Base-by-base conservation (phyloP, 1,284 basidiomycete genomes). In the Trichosporon coremiiforme region DNA sequence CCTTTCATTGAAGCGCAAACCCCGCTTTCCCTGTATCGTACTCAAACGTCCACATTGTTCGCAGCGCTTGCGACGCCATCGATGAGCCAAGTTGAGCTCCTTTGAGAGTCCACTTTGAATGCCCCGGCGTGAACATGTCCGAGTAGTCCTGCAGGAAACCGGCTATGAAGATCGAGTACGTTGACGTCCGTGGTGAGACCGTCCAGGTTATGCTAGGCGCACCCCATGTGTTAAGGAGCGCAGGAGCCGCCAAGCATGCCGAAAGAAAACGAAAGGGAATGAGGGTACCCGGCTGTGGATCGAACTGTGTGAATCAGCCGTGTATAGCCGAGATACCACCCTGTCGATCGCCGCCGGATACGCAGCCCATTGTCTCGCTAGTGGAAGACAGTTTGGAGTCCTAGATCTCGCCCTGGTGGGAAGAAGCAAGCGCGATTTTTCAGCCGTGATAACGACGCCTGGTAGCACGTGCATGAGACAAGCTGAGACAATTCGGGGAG, bases 281-380 rank as follows among this genome's bases (percentile, higher is more conserved):
- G 50, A 12, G 17, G 17, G 50, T 20, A 2, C 50, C 9, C 50
- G 50, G 50, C 25, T 20, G 20, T 25, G 20, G 20, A 7, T 22
- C 47, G 20, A 53, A 25, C 50, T 6, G 33, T 6, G 33, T 9
- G 25, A 20, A 10, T 53, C 20, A 20, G 20, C 50, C 50, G 50
- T 53, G n/a, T 53, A 53, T 53, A 53, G 22, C 50, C 50, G 50
- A 53, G 50, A 53, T 53, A 53, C 20, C 20, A 22, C 10, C 41
- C 41, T 17, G 41, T 12, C 41, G 17, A 4, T n/a, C 17, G 41
- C 41, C 4, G 38, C 7, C 15, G 38, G 38, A 17, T 4, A 6
- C 41, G 17, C 8, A 35, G 25, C 25, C 25, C 25, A 25, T 25
- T 25, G 25, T 25, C 25, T 25, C 25, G 25, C 25, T 25, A 25